Evolutionary conservation across 192 early-diverging fungal species (phyloP).

Genomic region (Entophlyctis luteolus): DNA sequence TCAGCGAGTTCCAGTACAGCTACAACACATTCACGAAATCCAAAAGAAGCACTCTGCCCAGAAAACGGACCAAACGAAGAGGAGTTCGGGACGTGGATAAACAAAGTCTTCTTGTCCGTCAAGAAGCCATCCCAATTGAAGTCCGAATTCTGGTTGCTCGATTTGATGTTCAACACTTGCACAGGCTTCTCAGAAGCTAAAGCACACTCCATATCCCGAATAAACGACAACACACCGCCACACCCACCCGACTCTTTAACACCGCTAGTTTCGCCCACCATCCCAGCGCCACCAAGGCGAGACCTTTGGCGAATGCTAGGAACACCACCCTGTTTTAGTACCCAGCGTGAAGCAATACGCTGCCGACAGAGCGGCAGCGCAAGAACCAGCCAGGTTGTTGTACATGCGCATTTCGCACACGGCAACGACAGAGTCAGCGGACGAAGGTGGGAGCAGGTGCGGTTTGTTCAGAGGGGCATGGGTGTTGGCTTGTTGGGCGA

Average conservation of each 20-base stretch:
- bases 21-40: conserved; percentile 31
- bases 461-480: background rate
- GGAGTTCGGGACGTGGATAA: conserved; percentile 19
- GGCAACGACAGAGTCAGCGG: conserved; percentile 12
- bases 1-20: conserved; percentile 34
- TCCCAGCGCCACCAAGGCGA: background rate
- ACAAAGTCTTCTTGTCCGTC: conserved; percentile 24
- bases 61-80: background rate
- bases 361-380: conserved; percentile 15
- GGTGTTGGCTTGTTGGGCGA: background rate
- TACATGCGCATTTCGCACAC: conserved; percentile 15
- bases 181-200: background rate
- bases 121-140: conserved; percentile 23
- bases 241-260: background rate
- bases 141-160: background rate
- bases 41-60: background rate
- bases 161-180: conserved; percentile 10
- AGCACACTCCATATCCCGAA: background rate
- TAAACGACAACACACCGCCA: background rate
- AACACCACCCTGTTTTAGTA: conserved; percentile 34
- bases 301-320: conserved; percentile 21
- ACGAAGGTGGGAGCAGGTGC: background rate
- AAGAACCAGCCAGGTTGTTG: background rate
- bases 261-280: background rate
- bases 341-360: conserved; percentile 34